phyloP scores from a whole-genome alignment of 805 yeast genomes.

The Teunomyces lycoperdinae region DNA sequence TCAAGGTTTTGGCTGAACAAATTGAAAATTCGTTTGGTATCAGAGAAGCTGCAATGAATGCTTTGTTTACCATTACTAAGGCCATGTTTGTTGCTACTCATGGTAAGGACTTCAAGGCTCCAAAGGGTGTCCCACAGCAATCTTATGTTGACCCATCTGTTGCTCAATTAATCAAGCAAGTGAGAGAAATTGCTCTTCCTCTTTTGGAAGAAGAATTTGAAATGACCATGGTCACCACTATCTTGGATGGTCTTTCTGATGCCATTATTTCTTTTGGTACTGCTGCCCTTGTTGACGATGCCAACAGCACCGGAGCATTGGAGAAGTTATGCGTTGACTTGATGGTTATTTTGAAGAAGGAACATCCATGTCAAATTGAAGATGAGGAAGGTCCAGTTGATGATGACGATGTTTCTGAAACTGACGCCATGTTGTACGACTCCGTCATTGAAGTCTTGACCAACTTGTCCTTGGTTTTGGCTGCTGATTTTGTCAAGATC shows the following conservation, averaged over 20 bases:
- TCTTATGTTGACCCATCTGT: conserved; percentile 59
- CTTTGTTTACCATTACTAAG: conserved; percentile 79
- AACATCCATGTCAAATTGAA: conserved; percentile 79
- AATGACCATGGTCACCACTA: conserved; percentile 71
- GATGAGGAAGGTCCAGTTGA: conserved; percentile 64
- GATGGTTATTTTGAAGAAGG: conserved; percentile 70
- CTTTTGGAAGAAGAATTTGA: conserved; percentile 79
- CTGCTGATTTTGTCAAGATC: conserved; percentile 70
- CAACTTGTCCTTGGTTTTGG: conserved; percentile 71
- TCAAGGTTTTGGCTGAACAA: conserved; percentile 64
- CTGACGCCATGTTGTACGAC: conserved; percentile 71
- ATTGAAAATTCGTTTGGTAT: conserved; percentile 86
- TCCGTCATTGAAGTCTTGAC: conserved; percentile 84
- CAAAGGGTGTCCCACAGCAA: conserved; percentile 61
- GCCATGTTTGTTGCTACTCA: conserved; percentile 60
- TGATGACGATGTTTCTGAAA: conserved; percentile 49
- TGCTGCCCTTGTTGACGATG: conserved; percentile 60
- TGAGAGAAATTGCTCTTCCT: conserved; percentile 62
- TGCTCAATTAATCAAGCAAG: conserved; percentile 58
- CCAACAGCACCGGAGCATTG: conserved; percentile 49
- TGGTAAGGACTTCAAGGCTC: conserved; percentile 48
- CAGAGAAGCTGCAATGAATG: conserved; percentile 78
- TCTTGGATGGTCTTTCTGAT: conserved; percentile 71
- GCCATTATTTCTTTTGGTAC: conserved; percentile 71
- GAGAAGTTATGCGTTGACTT: conserved; percentile 70